Base-by-base conservation (phyloP, 2,329 filamentous ascomycete genomes). In the Pleomassaria siparia region DNA sequence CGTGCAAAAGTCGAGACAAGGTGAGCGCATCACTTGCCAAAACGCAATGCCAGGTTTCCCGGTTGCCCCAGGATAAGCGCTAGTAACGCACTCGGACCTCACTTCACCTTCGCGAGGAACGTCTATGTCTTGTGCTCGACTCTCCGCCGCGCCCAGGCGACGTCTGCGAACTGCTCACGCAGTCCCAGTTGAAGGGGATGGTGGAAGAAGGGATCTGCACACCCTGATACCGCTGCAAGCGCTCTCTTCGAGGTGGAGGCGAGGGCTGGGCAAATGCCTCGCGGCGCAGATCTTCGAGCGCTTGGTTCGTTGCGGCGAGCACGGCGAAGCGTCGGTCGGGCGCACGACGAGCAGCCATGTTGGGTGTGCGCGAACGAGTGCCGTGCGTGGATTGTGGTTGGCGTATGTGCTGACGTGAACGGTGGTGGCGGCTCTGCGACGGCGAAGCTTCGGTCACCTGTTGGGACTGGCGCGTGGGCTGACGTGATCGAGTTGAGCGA, bases 261-360 rank as follows among this genome's bases (percentile, higher is more conserved):
- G 67, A 67, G 0, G 67, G 55, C 22, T 66, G 62, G 15, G 64
- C 53, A 55, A 71, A 70, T 0, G 67, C 67, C 49, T 71, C 67
- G 8, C 64, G 62, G 2, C 67, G 55, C 2, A 71, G 54, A 15
- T 66, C 58, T 36, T 71, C 67, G 4, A 70, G 60, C 7, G 67
- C 67, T 30, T 63, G 61, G 33, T 70, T 69, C 3, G 67, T 71
- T 5, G 67, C 67, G 33, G 67, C 67, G 13, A 69, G 60, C 1
- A 71, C 67, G 22, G 67, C 67, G 35, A 71, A 71, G n/a, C 67
- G 63, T 9, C 66, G 51, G 33, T 71, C 67, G n/a, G 67, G 67
- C 8, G 61, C 54, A 35, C 67, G 66, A 22, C 58, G 63, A 15
- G 58, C 66, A 29, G 62, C 46, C 11, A 61, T 67, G 50, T 71